Evolutionary conservation across 495 filamentous ascomycete species (phyloP).

Genomic region (Letharia columbiana): DNA sequence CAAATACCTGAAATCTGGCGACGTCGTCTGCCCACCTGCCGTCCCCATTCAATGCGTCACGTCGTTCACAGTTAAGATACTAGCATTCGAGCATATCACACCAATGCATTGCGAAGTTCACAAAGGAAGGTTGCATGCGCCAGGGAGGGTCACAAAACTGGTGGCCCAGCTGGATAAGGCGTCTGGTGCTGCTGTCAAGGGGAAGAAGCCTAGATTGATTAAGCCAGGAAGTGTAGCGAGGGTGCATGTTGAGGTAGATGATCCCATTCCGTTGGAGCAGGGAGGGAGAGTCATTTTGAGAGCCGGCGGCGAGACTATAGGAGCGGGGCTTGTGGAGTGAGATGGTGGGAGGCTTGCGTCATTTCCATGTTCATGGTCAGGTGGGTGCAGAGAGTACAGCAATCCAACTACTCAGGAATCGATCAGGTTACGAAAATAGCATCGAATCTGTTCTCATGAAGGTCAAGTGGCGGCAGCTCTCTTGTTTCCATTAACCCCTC

Average conservation of each 20-base stretch:
- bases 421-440: neutral
- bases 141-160: constrained; percentile 64
- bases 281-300: constrained; percentile 74
- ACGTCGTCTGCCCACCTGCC: constrained; percentile 67
- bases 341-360: neutral
- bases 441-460: neutral
- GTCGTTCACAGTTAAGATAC: constrained; percentile 67
- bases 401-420: neutral
- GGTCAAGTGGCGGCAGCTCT: neutral
- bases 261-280: constrained; percentile 67
- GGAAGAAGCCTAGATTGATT: constrained; percentile 79
- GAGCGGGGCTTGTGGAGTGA: constrained; percentile 75
- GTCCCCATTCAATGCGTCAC: constrained; percentile 60
- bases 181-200: constrained; percentile 50
- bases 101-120: constrained; percentile 87
- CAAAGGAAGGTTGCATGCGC: constrained; percentile 68
- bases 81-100: constrained; percentile 81
- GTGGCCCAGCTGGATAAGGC: constrained; percentile 67
- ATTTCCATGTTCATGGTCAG: neutral
- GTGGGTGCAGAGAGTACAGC: neutral
- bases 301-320: constrained; percentile 70
- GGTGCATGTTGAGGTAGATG: constrained; percentile 63
- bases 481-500: neutral
- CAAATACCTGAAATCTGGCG: constrained; percentile 70
- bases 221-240: constrained; percentile 60